Evolutionary conservation across 2,329 filamentous ascomycete genomes (phyloP), one percentile per base, ranked within the genome.

Genomic region (Seiridium cupressi): DNA sequence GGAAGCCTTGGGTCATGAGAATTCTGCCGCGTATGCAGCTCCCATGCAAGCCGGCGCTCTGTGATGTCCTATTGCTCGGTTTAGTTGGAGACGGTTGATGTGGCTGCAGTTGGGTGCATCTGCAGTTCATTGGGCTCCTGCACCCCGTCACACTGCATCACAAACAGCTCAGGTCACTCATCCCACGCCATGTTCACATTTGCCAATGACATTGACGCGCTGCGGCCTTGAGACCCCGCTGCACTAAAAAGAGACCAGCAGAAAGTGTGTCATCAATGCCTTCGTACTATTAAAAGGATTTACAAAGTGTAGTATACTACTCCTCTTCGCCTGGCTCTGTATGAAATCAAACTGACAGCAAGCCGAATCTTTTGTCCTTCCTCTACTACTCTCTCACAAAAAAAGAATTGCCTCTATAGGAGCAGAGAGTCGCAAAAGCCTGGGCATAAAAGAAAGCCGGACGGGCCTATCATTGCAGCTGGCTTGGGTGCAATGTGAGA

Each of bases 271-370:
- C 44, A 58, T 46, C 26, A 26, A 46, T 49, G 40, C 18, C 32
- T 58, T 67, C 62, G 60, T 69, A 65, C 66, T 68, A 72, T 72
- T 70, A 70, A 72, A 69, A 64, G 66, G 65, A 70, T 72, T 70
- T 71, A 71, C 70, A 73, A 70, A 69, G 65, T 67, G 64, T 69
- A 53, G 49, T 53, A 70, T 72, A 71, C 64, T 69, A 68, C 62
- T 70, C 63, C 69, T 67, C 49, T 64, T 68, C 65, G 62, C 62
- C 66, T 63, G 63, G 65, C 64, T 67, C 58, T 63, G 61, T 65
- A 40, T 60, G 55, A 59, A 60, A 67, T 64, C 63, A 65, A 66
- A 70, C 66, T 64, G 63, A 66, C 61, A 63, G 58, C 61, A 62
- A 51, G 49, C 60, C 60, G 61, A 58, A 44, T 61, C 59, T 64